Evolutionary conservation across 2,329 filamentous ascomycete species (phyloP), one percentile per base, ranked within the genome.

Genomic region (Cordyceps militaris): DNA sequence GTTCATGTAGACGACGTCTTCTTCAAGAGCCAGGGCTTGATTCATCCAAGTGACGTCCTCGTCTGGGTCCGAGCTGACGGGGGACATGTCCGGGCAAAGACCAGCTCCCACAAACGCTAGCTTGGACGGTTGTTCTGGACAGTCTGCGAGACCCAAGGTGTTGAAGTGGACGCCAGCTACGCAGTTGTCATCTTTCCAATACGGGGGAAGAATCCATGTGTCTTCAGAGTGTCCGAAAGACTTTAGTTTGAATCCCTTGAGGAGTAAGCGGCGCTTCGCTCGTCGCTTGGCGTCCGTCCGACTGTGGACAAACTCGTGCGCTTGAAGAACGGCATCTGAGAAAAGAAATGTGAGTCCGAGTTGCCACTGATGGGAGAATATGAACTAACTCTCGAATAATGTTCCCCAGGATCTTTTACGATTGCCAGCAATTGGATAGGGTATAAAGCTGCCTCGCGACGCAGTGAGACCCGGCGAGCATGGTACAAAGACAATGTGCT

Each of bases 31-130:
- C 24, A 42, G 23, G 30, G 50, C 50, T n/a, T 53, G 24, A 16
- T 53, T 36, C 36, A 53, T 53, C 50, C 50, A 53, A 14, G 24
- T 23, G 10, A 43, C n/a, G 24, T 53, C 50, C 14, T 42, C 21
- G 13, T 53, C 50, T 4, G 10, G 16, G 19, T 30, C 38, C 2
- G 28, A 48, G 24, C 23, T 21, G 23, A 4, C 24, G 1, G 23
- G 36, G 5, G 50, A 53, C 16, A 53, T 42, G 32, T 53, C 50
- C 1, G 50, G 50, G 11, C 50, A 53, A 21, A 53, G 50, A 13
- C 50, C 50, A 26, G 50, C 50, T 2, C 50, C 50, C 28, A 53
- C 50, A 53, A 53, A 53, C 11, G 50, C 50, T 24, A 53, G 36
- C 24, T 53, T 53, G 1, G 50, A 32, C 11, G 50, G 50, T 16